Percentiles rank a stretch among this genome's conserved stretches.
phyloP scores from a whole-genome alignment of 768 basidiomycete genomes.

The Leccinum subtestaceum region DNA sequence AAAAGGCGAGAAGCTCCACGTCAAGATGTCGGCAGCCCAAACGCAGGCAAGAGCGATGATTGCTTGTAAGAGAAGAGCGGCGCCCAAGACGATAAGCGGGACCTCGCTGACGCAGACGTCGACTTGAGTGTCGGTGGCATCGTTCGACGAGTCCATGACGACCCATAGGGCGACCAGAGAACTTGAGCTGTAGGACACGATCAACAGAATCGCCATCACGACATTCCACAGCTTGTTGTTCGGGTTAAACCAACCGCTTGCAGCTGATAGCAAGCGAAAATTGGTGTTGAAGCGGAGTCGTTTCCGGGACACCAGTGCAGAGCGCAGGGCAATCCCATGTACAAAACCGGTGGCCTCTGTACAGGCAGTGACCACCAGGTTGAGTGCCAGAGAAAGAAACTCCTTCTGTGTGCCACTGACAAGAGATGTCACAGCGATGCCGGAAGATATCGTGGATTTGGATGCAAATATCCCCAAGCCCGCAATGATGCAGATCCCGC shows the following conservation, averaged over 20 bases:
- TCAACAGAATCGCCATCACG: constrained; percentile 28
- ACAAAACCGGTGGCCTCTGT: constrained; percentile 31
- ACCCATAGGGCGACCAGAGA: constrained; percentile 25
- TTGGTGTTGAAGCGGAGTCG: constrained; percentile 31
- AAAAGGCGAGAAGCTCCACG: constrained; percentile 34
- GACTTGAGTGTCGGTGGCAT: background rate
- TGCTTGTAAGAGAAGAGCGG: constrained; percentile 24
- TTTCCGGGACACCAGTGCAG: constrained; percentile 23
- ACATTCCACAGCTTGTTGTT: constrained; percentile 23
- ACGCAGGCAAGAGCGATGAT: constrained; percentile 24
- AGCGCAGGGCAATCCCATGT: constrained; percentile 29
- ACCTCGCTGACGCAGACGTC: constrained; percentile 24
- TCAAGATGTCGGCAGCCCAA: constrained; percentile 23
- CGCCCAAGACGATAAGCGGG: constrained; percentile 29
- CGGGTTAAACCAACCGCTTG: constrained; percentile 18
- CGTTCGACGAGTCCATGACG: constrained; percentile 14
- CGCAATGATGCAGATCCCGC: constrained; percentile 23
- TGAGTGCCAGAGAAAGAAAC: constrained; percentile 24
- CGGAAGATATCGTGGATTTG: constrained; percentile 23
- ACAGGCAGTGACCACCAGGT: constrained; percentile 26
- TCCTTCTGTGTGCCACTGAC: constrained; percentile 16
- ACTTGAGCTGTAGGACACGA: constrained; percentile 30
- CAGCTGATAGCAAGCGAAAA: constrained; percentile 28
- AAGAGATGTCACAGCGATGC: constrained; percentile 22
- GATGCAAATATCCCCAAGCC: constrained; percentile 25